Evolutionary conservation across 2,329 filamentous ascomycete genomes (phyloP).

Genomic region (Blastomyces parvus): DNA sequence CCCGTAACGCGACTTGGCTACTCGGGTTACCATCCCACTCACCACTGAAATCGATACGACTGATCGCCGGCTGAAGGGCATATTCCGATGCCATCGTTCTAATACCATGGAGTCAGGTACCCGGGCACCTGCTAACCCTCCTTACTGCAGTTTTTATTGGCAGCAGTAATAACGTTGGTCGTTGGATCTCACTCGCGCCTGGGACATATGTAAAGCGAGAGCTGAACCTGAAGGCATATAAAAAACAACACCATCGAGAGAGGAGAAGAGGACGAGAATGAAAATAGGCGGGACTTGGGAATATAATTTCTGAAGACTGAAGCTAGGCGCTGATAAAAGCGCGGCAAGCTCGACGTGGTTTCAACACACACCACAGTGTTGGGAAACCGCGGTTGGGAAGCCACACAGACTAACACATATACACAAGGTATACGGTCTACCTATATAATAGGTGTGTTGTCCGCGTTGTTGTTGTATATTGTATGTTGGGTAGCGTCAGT

Average conservation of each 20-base stretch:
- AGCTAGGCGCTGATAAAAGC: not conserved
- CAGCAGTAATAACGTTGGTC: too few species aligned
- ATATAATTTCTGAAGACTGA: not conserved
- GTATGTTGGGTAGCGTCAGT: not conserved
- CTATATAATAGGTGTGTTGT: too few species aligned
- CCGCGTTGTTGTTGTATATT: not conserved
- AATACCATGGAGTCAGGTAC: not conserved
- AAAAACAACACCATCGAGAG: not conserved
- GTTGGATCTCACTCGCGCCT: not conserved
- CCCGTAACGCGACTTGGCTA: slow-evolving; percentile 20
- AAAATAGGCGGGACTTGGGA: not conserved
- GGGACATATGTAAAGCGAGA: not conserved
- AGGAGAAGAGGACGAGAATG: not conserved
- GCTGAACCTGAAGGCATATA: not conserved
- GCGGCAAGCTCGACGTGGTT: not conserved
- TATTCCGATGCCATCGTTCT: not conserved
- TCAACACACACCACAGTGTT: not conserved
- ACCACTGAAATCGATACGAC: slow-evolving; percentile 24
- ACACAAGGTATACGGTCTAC: not conserved
- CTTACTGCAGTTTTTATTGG: not conserved
- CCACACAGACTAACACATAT: not conserved
- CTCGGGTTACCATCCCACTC: slow-evolving; percentile 24
- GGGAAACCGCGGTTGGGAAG: not conserved
- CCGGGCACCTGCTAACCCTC: not conserved
- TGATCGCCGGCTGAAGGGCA: slow-evolving; percentile 13